Evolutionary conservation across 441 rosid species (phyloP), one percentile per base, ranked within the genome.

Genomic region (Daphne laureola): DNA sequence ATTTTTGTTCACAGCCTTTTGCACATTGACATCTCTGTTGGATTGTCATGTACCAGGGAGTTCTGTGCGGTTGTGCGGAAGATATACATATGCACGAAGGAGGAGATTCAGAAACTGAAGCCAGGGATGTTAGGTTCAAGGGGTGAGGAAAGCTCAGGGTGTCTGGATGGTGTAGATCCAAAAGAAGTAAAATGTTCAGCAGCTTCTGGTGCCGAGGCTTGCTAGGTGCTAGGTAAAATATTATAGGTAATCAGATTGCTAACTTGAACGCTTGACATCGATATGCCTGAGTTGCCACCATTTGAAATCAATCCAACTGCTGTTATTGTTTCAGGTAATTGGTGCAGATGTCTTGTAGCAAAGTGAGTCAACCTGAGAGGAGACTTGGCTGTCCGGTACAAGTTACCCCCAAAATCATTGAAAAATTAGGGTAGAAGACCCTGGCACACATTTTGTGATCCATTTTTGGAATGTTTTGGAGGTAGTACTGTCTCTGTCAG

Each of bases 61-160:
- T 93, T 93, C 65, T 90, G 96, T 68, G 73, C 83, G 76, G 90
- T 94, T 91, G 99, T 78, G 51, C 78, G 90, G n/a, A 90, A 94
- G 69, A 83, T 94, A 46, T 76, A 58, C 62, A 80, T 90, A 58
- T 87, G 81, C 67, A 87, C 97, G 1, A 80, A 82, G 66, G 97
- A 90, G 73, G 97, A 94, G 72, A 94, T 87, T 14, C 90, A 81
- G 75, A 87, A 78, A 84, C 87, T 94, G 91, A 79, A 72, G 58
- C 90, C 95, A 0, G 71, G 82, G 44, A 60, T 85, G 12, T 67
- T 84, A 46, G 67, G 62, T 75, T 62, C 67, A 12, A 82, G 69
- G 73, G 63, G 70, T 1, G 83, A 78, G 53, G 95, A 80, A 40
- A 71, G 69, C 65, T 57, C 66, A 14, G 55, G 50, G 4, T 71